Conservation (phyloP, 106 monocot species). For the Platanthera zijinensis region DNA sequence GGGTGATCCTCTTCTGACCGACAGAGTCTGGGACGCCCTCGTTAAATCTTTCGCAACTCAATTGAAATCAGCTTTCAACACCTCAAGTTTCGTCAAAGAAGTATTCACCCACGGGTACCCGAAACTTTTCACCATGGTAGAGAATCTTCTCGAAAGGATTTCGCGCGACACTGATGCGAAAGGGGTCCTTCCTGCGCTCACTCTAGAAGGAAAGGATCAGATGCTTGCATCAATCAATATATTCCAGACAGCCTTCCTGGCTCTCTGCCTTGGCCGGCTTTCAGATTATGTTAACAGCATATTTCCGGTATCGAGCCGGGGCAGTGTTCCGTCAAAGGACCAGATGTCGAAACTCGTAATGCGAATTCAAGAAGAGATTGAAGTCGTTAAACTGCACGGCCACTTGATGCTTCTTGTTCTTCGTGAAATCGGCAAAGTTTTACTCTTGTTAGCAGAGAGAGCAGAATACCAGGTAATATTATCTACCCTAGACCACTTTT, state of each 20-base stretch:
- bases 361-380: constrained; percentile 92
- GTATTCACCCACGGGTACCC: constrained; percentile 85
- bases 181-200: constrained; percentile 72
- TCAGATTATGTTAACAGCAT: constrained; percentile 75
- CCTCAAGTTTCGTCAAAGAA: constrained; percentile 94
- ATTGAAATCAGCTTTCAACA: constrained; percentile 81
- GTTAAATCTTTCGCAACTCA: constrained; percentile 77
- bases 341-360: constrained; percentile 80
- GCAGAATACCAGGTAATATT: constrained; percentile 89
- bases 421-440: constrained; percentile 66
- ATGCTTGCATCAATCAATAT: constrained; percentile 59
- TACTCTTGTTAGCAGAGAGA: constrained; percentile 75
- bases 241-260: constrained; percentile 77
- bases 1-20: constrained; percentile 78
- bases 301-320: constrained; percentile 66
- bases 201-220: constrained; percentile 63
- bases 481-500: background rate
- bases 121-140: constrained; percentile 79
- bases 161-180: constrained; percentile 77
- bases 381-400: constrained; percentile 79
- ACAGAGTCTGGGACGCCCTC: constrained; percentile 88
- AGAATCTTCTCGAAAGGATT: constrained; percentile 91
- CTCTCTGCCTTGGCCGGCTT: constrained; percentile 49
- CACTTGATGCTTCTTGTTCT: constrained; percentile 74
- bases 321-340: constrained; percentile 84